Base-by-base conservation (phyloP, 139 green algal genomes). In the Chlamydomonas sp. region DNA sequence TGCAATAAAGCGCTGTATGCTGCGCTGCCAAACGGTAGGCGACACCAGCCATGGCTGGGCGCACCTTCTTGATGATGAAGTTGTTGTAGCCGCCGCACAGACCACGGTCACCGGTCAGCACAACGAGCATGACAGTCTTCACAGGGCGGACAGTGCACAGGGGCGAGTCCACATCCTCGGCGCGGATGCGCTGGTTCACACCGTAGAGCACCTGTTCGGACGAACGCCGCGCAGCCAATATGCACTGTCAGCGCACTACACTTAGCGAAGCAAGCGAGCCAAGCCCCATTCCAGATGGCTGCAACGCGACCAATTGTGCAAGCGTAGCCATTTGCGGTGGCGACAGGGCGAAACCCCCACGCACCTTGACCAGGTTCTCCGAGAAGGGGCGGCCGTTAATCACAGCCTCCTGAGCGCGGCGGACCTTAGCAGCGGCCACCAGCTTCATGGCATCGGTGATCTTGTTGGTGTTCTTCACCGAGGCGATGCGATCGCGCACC, bases 1-100 rank as follows among this genome's bases (percentile, higher is more conserved):
- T 10, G 66, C 10, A 18, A 69, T 6, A 64, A 17, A 59, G 1
- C 78, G 9, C 17, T 63, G 31, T 49, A 49, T 49, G 31, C 31
- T 49, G 31, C 31, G 31, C 31, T 49, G 31, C 31, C 31, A 49
- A 49, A 49, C 31, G 31, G 31, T 49, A 49, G 31, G 31, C 31
- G 31, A 49, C 31, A 49, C 31, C 31, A 49, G 31, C 31, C 31
- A 49, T 49, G 31, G 18, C 57, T n/a, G 63, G 15, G 2, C 72
- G 15, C 83, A 96, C 94, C 93, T 97, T 97, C 94, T 98, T 98
- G 91, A 99, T 97, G 85, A 98, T 91, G 80, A 96, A 96, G 93
- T 97, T 98, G 95, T 99, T 99, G 97, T 99, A 99, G 79, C 98
- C 98, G 86, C 98, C 98, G 95, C 98, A 99, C 77, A 99, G 96